Conservation (phyloP, 768 basidiomycete genomes). For the Baorangia bicolor region DNA sequence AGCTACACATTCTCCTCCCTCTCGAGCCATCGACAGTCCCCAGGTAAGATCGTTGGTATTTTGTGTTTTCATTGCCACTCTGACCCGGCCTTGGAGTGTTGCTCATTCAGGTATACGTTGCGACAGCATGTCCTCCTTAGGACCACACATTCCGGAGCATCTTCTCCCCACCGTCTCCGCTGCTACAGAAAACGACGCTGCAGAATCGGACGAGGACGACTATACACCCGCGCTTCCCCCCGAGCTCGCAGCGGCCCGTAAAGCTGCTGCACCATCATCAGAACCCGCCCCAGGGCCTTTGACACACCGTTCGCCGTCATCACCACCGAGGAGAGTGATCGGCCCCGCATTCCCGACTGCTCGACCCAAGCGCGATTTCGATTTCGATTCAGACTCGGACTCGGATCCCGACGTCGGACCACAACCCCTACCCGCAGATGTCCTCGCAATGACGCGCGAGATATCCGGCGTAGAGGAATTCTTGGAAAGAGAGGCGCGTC, state of each 20-base stretch:
- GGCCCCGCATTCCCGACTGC: conserved; percentile 55
- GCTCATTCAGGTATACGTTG: neutral
- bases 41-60: neutral
- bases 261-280: conserved; percentile 30
- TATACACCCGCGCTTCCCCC: conserved; percentile 76
- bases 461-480: conserved; percentile 78
- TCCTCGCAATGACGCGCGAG: conserved; percentile 36
- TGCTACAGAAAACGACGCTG: conserved; percentile 26
- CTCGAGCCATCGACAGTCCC: neutral
- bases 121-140: conserved; percentile 49
- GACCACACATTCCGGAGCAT: conserved; percentile 57
- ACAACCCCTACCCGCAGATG: conserved; percentile 57
- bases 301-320: conserved; percentile 18
- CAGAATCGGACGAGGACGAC: conserved; percentile 54
- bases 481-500: conserved; percentile 78
- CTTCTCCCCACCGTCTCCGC: conserved; percentile 29
- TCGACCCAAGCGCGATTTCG: conserved; percentile 29
- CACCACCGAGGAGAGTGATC: conserved; percentile 34
- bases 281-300: conserved; percentile 23
- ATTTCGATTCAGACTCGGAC: conserved; percentile 34
- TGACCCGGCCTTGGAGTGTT: neutral
- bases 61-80: neutral
- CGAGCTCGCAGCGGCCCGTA: conserved; percentile 51
- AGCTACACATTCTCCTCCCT: neutral
- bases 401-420: conserved; percentile 85